Evolutionary conservation across 306 rosid species (phyloP), one percentile per base, ranked within the genome.

Genomic region (Cicer yamashitae): DNA sequence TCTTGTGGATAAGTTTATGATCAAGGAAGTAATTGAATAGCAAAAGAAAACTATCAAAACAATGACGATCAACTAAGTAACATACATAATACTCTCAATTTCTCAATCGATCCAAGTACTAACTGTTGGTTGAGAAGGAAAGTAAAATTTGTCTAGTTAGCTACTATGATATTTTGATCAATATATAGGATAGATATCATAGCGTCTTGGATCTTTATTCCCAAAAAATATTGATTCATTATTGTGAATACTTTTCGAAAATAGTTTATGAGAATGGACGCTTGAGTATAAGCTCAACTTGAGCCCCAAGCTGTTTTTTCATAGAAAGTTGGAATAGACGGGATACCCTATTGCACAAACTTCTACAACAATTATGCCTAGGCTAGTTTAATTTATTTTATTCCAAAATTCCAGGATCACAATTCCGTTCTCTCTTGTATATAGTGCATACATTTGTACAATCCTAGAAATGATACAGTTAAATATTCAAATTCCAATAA

Each of bases 21-120:
- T 17, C 15, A 14, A 66, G 64, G 44, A 66, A 22, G 48, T 47
- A 18, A 14, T 22, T 56, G 59, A 65, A 39, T 54, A 67, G 62
- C 11, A 81, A 47, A 67, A 68, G 62, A 14, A 81, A 48, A 67
- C 43, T 41, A 46, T 41, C 69, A 47, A 38, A 22, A 67, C 56
- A 17, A 56, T 58, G 43, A 56, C 5, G 47, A 67, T 54, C 65
- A 69, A 22, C 50, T 40, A 12, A 50, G 54, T 50, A 51, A 53
- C 37, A 50, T 43, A 70, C 25, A 70, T 41, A 22, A 71, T 37
- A 50, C 63, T 70, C 59, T 18, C 12, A 59, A 56, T 61, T 71
- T 46, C 71, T 40, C 47, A 54, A 67, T 66, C 14, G 39, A 45
- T 40, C 57, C 66, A 78, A 60, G 40, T 44, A 46, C 40, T 13